phyloP scores from a whole-genome alignment of 768 basidiomycete species.

The Bullera alba region DNA sequence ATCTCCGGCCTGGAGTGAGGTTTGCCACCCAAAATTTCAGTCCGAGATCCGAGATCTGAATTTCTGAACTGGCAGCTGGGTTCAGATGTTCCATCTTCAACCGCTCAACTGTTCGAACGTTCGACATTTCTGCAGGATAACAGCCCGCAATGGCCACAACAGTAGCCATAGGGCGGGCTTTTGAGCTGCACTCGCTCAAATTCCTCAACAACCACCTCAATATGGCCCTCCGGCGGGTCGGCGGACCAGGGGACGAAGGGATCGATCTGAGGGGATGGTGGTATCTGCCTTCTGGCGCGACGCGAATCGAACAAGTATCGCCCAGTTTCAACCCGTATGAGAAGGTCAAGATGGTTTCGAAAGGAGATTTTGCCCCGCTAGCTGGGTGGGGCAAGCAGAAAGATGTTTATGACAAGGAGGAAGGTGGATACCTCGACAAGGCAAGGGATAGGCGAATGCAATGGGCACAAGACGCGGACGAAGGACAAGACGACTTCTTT shows the following conservation, averaged over 20 bases:
- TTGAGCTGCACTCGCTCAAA: constrained; percentile 62
- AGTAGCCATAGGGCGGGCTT: constrained; percentile 62
- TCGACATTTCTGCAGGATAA: no score
- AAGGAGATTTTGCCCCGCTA: neutral
- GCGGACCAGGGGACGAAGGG: constrained; percentile 83
- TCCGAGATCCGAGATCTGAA: constrained; percentile 1
- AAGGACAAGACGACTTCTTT: neutral
- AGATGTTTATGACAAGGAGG: neutral
- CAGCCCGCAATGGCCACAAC: neutral
- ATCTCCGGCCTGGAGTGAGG: no score
- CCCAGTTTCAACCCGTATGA: no score
- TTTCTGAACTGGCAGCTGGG: neutral
- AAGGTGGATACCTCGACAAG: no score
- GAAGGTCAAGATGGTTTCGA: no score
- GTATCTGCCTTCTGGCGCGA: constrained; percentile 59
- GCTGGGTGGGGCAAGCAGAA: neutral
- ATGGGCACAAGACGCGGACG: neutral
- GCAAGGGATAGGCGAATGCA: neutral
- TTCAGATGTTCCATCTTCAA: no score
- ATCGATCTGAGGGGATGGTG: constrained; percentile 88
- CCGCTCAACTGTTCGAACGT: no score
- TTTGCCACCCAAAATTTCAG: no score
- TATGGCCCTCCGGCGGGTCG: constrained; percentile 72
- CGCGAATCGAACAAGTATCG: no score
- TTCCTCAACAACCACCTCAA: constrained; percentile 61